Percentiles rank a stretch among this genome's conserved stretches.
These are phyloP conservation scores for Neurospora sp. DNA, from an alignment of 495 filamentous ascomycete species.

Conservation along the genomic window DNA sequence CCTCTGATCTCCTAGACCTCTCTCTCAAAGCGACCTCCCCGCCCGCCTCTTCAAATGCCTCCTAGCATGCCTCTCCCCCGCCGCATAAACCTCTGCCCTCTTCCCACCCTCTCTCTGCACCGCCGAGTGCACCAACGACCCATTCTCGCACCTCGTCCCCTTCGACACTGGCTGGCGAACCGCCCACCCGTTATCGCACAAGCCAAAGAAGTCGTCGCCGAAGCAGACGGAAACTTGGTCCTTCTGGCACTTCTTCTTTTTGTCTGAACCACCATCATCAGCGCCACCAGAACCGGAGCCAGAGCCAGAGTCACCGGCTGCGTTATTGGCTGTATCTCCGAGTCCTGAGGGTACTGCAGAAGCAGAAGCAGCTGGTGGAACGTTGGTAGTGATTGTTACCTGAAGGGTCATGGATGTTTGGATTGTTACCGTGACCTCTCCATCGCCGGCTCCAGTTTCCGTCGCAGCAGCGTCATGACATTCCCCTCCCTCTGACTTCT, in stretches of 20 bases:
- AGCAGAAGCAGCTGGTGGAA: neutral
- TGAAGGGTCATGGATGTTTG: neutral
- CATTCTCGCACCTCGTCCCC: conserved; percentile 11
- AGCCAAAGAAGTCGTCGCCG: conserved; percentile 4
- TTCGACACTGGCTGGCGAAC: conserved; percentile 3
- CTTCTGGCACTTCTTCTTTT: neutral
- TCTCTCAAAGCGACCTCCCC: too few species aligned
- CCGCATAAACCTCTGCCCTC: neutral
- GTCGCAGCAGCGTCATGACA: neutral
- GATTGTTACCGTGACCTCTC: neutral
- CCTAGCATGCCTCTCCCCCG: neutral
- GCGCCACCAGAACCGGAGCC: neutral
- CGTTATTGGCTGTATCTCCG: neutral
- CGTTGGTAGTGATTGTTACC: neutral
- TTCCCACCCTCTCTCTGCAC: neutral
- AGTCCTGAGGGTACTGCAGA: neutral
- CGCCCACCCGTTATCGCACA: conserved; percentile 10
- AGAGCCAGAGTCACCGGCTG: neutral
- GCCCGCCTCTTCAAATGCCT: neutral
- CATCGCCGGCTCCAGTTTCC: neutral
- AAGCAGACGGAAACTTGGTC: neutral
- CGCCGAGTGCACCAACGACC: neutral
- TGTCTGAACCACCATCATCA: neutral
- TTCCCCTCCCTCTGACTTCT: neutral
- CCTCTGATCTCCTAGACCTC: too few species aligned